Percentiles rank a stretch among this genome's conserved stretches.
Conservation (phyloP, 148 eudicot genomes). For the Pharnaceum exiguum region DNA sequence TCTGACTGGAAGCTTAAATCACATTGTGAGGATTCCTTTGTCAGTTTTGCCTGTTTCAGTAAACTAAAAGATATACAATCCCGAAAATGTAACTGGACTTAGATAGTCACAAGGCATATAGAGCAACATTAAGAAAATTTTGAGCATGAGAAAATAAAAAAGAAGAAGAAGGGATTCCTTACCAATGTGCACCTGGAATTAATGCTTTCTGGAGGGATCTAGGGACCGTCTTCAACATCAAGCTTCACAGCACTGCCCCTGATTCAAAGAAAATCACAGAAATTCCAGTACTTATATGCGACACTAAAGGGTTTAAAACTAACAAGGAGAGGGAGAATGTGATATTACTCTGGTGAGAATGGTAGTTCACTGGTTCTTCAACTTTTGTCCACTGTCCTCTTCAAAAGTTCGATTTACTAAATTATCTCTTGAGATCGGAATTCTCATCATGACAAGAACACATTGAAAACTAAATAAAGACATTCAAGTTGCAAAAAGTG, state of each 20-base stretch:
- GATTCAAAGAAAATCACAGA: too few species aligned
- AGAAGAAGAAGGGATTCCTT: not conserved
- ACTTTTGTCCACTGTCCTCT: not conserved
- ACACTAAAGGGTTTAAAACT: too few species aligned
- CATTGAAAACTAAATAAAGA: not conserved
- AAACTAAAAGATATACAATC: conserved; percentile 4
- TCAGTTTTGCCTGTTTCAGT: conserved; percentile 54
- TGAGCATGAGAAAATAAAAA: not conserved
- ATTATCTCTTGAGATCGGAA: not conserved
- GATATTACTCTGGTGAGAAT: too few species aligned
- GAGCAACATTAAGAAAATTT: not conserved
- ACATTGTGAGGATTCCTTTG: conserved; percentile 66
- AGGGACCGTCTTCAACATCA: too few species aligned
- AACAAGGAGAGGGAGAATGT: too few species aligned
- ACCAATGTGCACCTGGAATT: not conserved
- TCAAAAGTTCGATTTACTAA: not conserved
- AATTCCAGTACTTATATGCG: too few species aligned
- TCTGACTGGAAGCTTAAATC: conserved; percentile 73
- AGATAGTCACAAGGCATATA: not conserved
- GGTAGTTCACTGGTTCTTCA: too few species aligned
- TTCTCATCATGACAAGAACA: not conserved
- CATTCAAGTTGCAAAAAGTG: not conserved
- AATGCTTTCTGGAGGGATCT: not conserved
- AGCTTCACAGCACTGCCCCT: too few species aligned
- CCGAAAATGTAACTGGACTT: not conserved